A percentile compares a stretch with the other conserved stretches of the same genome.
phyloP scores from a whole-genome alignment of 2,329 filamentous ascomycete genomes.

The Macrophomina pseudophaseolina region DNA sequence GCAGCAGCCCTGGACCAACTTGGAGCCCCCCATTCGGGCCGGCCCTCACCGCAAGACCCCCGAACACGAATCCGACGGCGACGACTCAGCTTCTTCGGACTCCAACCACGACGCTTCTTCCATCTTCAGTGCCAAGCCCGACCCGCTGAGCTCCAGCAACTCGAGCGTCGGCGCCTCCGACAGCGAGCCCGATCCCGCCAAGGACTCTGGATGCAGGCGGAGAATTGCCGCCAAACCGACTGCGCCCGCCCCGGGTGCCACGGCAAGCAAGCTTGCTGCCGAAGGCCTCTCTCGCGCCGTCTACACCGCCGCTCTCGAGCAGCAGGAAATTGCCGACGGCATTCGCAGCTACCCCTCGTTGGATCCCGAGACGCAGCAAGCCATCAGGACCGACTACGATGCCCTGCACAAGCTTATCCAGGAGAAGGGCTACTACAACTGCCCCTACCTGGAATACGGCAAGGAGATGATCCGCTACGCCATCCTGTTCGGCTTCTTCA shows the following conservation, averaged over 20 bases:
- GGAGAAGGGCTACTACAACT: conserved; percentile 63
- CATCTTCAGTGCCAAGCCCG: conserved; percentile 8
- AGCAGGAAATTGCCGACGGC: conserved; percentile 46
- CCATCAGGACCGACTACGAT: conserved; percentile 63
- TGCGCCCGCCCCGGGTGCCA: not conserved
- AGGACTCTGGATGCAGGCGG: not conserved
- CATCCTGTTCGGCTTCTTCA: conserved; percentile 56
- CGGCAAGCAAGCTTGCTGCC: conserved; percentile 28
- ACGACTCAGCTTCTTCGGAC: conserved; percentile 10
- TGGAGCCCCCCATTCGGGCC: conserved; percentile 63
- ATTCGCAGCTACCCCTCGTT: conserved; percentile 56
- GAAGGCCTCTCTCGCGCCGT: conserved; percentile 35
- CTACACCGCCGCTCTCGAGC: conserved; percentile 42
- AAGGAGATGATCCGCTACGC: conserved; percentile 63
- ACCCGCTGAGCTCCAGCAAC: conserved; percentile 19
- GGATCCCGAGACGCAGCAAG: conserved; percentile 59
- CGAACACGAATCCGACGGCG: not conserved
- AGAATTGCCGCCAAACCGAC: not conserved
- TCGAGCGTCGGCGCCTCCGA: conserved; percentile 13
- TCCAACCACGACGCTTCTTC: conserved; percentile 1
- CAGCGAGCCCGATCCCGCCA: not conserved
- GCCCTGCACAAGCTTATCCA: conserved; percentile 60
- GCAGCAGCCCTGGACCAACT: conserved; percentile 61
- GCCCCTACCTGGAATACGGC: conserved; percentile 62
- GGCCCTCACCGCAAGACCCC: conserved; percentile 46